Conservation (phyloP, 805 yeast species). For the Hanseniaspora clermontiae region DNA sequence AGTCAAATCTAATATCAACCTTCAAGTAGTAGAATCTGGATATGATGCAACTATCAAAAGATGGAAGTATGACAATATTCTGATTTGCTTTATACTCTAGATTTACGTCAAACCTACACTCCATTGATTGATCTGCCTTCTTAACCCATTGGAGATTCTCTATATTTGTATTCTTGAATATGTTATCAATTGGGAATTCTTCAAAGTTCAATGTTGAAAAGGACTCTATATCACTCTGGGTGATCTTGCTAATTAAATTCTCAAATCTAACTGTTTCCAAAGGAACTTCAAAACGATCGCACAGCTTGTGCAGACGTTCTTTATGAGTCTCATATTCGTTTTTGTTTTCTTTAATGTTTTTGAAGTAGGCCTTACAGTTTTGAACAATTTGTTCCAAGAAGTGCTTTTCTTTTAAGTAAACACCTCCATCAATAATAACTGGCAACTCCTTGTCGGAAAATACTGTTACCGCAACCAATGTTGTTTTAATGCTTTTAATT, state of each 20-base stretch:
- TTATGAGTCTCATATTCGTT: not conserved
- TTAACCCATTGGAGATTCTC: not conserved
- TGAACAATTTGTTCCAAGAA: not conserved
- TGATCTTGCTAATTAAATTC: conserved; percentile 22
- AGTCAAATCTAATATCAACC: conserved; percentile 34
- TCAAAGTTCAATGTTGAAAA: conserved; percentile 21
- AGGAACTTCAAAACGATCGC: not conserved
- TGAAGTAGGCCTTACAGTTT: not conserved
- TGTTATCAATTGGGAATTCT: conserved; percentile 18
- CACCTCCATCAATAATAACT: not conserved
- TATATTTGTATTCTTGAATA: conserved; percentile 19
- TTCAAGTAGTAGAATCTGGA: conserved; percentile 39
- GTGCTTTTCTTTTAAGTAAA: not conserved
- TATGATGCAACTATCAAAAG: conserved; percentile 36
- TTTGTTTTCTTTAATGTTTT: not conserved
- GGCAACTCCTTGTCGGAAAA: conserved; percentile 7
- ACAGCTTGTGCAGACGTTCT: not conserved
- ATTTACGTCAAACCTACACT: conserved; percentile 13
- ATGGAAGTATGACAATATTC: conserved; percentile 34
- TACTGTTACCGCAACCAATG: not conserved
- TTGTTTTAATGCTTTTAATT: not conserved
- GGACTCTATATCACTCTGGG: conserved; percentile 25
- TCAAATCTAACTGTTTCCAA: conserved; percentile 23
- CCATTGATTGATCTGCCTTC: not conserved
- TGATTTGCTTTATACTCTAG: conserved; percentile 22